These are phyloP conservation scores for Rhizopogon rudus DNA, from an alignment of 768 basidiomycete genomes.

Conservation along the genomic window DNA sequence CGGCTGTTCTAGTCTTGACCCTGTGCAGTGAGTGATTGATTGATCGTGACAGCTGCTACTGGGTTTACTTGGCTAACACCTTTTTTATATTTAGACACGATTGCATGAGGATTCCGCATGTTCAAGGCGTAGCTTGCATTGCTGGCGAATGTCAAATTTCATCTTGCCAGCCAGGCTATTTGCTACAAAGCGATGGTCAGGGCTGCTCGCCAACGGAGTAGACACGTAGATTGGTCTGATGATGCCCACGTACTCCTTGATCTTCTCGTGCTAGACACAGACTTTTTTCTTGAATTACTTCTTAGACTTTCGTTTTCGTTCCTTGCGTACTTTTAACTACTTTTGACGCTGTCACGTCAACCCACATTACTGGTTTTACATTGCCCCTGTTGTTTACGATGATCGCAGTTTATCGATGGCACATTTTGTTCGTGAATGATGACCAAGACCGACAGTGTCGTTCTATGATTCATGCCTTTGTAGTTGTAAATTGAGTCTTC, in stretches of 20 bases:
- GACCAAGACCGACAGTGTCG: too few species aligned
- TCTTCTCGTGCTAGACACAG: not conserved
- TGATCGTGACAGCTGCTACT: not conserved
- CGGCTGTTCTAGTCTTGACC: slow-evolving; percentile 23
- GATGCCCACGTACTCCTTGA: not conserved
- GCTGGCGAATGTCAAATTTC: slow-evolving; percentile 19
- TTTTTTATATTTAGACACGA: slow-evolving; percentile 15
- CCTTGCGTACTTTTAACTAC: not conserved
- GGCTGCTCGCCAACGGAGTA: slow-evolving; percentile 10
- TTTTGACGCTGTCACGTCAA: not conserved
- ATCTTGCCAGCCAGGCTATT: slow-evolving; percentile 23
- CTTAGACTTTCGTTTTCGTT: not conserved
- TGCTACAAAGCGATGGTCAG: slow-evolving; percentile 7
- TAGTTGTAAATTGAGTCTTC: too few species aligned
- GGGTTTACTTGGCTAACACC: not conserved
- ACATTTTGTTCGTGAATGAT: too few species aligned
- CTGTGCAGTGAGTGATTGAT: slow-evolving; percentile 1
- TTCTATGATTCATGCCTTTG: too few species aligned
- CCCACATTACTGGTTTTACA: not conserved
- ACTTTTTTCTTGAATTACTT: not conserved
- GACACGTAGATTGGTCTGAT: not conserved
- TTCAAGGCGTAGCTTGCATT: slow-evolving; percentile 21
- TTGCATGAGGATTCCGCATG: slow-evolving; percentile 20
- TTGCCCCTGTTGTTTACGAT: not conserved
- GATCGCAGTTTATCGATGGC: too few species aligned